phyloP scores from a whole-genome alignment of 805 yeast species.

The Ogataea neopini region DNA sequence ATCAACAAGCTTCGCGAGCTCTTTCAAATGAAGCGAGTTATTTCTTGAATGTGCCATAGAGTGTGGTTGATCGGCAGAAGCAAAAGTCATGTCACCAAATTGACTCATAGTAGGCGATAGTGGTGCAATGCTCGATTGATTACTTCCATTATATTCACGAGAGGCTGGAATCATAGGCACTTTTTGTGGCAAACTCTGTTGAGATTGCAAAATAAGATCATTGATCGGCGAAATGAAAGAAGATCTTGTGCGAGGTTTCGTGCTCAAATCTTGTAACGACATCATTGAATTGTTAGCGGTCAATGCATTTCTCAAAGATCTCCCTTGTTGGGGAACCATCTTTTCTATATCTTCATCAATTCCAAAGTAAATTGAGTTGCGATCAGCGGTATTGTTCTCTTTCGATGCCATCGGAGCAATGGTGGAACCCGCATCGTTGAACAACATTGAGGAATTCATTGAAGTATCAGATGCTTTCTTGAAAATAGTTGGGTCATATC shows the following conservation, averaged over 20 bases:
- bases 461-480: conserved; percentile 14
- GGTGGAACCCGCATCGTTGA: conserved; percentile 9
- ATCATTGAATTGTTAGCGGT: conserved; percentile 8
- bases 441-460: conserved; percentile 7
- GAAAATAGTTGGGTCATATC: conserved; percentile 13
- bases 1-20: conserved; percentile 17
- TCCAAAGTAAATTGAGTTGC: conserved; percentile 17
- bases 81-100: not conserved
- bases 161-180: conserved; percentile 5
- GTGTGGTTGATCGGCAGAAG: not conserved
- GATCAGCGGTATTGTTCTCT: not conserved
- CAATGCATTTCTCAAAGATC: conserved; percentile 19
- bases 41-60: not conserved
- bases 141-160: not conserved
- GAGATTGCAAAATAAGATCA: conserved; percentile 21
- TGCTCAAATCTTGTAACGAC: conserved; percentile 2
- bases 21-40: conserved; percentile 11
- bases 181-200: conserved; percentile 5
- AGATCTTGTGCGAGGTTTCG: conserved; percentile 16
- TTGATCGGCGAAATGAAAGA: conserved; percentile 33
- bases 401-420: conserved; percentile 2
- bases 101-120: not conserved
- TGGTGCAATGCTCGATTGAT: not conserved
- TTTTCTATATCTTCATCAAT: conserved; percentile 13
- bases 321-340: conserved; percentile 26